These are phyloP conservation scores for Wickerhamomyces sp. DNA, from an alignment of 1,139 yeast genomes.

Conservation along the genomic window DNA sequence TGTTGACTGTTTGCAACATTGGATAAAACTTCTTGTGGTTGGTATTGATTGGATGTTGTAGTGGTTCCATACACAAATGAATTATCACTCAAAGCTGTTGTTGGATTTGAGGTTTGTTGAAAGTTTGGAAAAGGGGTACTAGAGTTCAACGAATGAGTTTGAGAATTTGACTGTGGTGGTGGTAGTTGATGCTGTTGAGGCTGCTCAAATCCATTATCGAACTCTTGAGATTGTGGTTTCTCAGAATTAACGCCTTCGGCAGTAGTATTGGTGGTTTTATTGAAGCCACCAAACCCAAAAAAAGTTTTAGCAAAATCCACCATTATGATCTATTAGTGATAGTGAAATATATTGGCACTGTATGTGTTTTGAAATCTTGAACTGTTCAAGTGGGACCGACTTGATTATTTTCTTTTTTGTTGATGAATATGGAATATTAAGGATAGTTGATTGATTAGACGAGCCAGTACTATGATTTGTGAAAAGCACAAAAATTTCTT, in stretches of 20 bases:
- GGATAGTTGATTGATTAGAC: too few species aligned
- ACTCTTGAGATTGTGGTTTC: conserved; percentile 5
- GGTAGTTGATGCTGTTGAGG: conserved; percentile 2
- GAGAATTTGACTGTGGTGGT: conserved; percentile 1
- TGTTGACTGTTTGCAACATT: conserved; percentile 21
- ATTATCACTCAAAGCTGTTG: conserved; percentile 60
- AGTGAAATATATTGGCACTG: too few species aligned
- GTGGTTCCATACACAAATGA: conserved; percentile 71
- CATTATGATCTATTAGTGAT: conserved; percentile 29
- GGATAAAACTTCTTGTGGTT: conserved; percentile 30
- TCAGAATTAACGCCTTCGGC: conserved; percentile 3
- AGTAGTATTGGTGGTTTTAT: conserved; percentile 20
- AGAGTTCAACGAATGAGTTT: conserved; percentile 7
- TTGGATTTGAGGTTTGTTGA: conserved; percentile 46
- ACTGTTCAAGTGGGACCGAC: too few species aligned
- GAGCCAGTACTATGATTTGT: too few species aligned
- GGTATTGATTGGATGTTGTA: conserved; percentile 35
- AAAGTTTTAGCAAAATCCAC: conserved; percentile 61
- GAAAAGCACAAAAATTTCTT: too few species aligned
- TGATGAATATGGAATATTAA: too few species aligned
- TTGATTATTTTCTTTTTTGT: too few species aligned
- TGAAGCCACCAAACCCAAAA: conserved; percentile 51
- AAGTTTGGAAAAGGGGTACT: conserved; percentile 29
- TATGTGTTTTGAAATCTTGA: too few species aligned
- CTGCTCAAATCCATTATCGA: neutral